Evolutionary conservation across 2,329 filamentous ascomycete genomes (phyloP).

Genomic region (Huntiella bhutanensis): DNA sequence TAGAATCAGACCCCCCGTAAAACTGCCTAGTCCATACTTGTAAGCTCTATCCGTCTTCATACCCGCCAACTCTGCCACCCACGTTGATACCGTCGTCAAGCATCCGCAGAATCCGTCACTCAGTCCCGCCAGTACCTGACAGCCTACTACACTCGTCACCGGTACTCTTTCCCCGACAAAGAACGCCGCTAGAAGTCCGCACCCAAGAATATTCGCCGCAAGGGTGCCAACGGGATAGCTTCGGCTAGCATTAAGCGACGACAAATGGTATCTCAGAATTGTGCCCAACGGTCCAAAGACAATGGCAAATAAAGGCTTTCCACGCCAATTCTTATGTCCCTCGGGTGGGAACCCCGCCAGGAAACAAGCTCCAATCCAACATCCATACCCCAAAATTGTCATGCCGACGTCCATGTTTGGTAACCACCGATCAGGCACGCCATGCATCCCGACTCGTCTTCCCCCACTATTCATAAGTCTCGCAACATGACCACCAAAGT

Average conservation of each 20-base stretch:
- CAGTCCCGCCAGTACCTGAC: slow-evolving; percentile 47
- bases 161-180: slow-evolving; percentile 60
- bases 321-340: slow-evolving; percentile 50
- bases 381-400: slow-evolving; percentile 48
- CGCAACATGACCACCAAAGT: slow-evolving; percentile 58
- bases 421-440: slow-evolving; percentile 4
- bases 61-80: slow-evolving; percentile 40
- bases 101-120: slow-evolving; percentile 52
- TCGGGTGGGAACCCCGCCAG: slow-evolving; percentile 50
- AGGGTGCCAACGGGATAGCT: slow-evolving; percentile 79
- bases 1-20: slow-evolving; percentile 36
- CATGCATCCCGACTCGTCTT: background rate
- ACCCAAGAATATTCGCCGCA: slow-evolving; percentile 59
- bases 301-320: slow-evolving; percentile 53
- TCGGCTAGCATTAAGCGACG: slow-evolving; percentile 49
- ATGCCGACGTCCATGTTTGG: slow-evolving; percentile 42
- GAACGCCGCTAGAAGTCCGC: slow-evolving; percentile 52
- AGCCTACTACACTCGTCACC: slow-evolving; percentile 35
- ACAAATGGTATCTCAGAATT: slow-evolving; percentile 53
- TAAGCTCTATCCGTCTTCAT: slow-evolving; percentile 40
- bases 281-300: slow-evolving; percentile 72
- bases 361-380: slow-evolving; percentile 61
- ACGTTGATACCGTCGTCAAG: slow-evolving; percentile 47
- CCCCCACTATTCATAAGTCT: slow-evolving; percentile 20
- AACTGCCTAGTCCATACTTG: slow-evolving; percentile 44